A percentile compares a stretch with the other conserved stretches of the same genome.
Conservation (phyloP, 305 asterid genomes). For the Fraxinus xanthoxyloides region DNA sequence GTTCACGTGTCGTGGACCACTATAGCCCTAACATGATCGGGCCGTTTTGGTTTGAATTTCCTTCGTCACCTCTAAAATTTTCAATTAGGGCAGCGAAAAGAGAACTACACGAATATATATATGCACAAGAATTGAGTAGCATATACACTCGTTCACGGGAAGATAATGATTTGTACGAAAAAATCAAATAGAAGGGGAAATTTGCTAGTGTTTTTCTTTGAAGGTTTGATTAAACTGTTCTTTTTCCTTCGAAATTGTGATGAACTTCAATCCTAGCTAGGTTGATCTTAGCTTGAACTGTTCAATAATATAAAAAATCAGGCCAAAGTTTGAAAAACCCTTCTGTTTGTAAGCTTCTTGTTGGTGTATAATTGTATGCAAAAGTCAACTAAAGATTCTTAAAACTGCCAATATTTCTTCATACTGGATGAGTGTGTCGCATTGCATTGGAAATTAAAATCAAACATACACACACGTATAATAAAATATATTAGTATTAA, state of each 20-base stretch:
- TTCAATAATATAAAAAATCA: constrained; percentile 12
- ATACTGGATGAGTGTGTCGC: constrained; percentile 3
- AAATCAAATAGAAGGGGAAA: neutral
- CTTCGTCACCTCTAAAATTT: neutral
- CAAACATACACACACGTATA: neutral
- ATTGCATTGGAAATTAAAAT: constrained; percentile 36
- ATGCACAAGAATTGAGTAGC: neutral
- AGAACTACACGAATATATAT: neutral
- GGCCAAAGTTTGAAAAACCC: constrained; percentile 32
- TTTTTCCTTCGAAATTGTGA: neutral
- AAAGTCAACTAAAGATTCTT: constrained; percentile 50
- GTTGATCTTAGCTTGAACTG: constrained; percentile 23
- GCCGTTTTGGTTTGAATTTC: neutral
- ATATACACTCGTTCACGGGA: neutral
- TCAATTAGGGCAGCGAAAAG: neutral
- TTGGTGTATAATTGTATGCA: constrained; percentile 36
- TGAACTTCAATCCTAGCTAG: neutral
- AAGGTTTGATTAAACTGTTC: neutral
- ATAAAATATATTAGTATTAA: constrained; percentile 13
- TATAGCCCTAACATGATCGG: neutral
- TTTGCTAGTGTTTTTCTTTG: neutral
- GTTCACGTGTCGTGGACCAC: neutral
- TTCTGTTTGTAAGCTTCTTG: constrained; percentile 39
- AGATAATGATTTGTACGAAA: neutral
- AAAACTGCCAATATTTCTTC: neutral